Evolutionary conservation across 1,284 basidiomycete species (phyloP).

Genomic region (Mycena citricolor): DNA sequence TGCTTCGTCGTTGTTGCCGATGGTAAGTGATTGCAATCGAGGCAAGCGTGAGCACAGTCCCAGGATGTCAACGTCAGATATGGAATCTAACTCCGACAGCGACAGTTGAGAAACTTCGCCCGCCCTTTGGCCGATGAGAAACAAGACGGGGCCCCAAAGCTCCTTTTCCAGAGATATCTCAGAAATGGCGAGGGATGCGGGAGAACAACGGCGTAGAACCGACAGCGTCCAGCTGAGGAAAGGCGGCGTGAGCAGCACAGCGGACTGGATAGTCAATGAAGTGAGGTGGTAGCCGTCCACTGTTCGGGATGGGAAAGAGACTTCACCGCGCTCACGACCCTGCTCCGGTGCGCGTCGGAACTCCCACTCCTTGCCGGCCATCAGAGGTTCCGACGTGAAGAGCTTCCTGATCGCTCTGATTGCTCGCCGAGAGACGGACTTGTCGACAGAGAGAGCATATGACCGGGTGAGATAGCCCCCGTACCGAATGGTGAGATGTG

Average conservation of each 20-base stretch:
- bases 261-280: slow-evolving; percentile 19
- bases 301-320: background rate
- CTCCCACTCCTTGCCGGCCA: slow-evolving; percentile 10
- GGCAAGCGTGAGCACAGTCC: slow-evolving; percentile 16
- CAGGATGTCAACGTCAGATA: slow-evolving; percentile 17
- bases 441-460: too few species aligned
- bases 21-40: slow-evolving; percentile 11
- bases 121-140: slow-evolving; percentile 14
- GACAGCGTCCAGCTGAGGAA: slow-evolving; percentile 21
- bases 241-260: slow-evolving; percentile 17
- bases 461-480: background rate
- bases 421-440: slow-evolving; percentile 2
- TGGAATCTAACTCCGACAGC: slow-evolving; percentile 16
- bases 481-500: slow-evolving; percentile 1
- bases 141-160: slow-evolving; percentile 12
- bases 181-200: slow-evolving; percentile 15
- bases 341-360: slow-evolving; percentile 13
- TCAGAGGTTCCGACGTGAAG: background rate
- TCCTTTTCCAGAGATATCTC: slow-evolving; percentile 17
- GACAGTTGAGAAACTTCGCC: slow-evolving; percentile 10
- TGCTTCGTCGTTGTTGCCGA: slow-evolving; percentile 11
- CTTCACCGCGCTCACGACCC: slow-evolving; percentile 6
- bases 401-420: slow-evolving; percentile 6
- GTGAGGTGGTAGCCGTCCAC: slow-evolving; percentile 6
- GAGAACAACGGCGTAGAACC: slow-evolving; percentile 8